These are phyloP conservation scores for Candida morakotiae DNA, from an alignment of 805 yeast genomes.

Conservation along the genomic window DNA sequence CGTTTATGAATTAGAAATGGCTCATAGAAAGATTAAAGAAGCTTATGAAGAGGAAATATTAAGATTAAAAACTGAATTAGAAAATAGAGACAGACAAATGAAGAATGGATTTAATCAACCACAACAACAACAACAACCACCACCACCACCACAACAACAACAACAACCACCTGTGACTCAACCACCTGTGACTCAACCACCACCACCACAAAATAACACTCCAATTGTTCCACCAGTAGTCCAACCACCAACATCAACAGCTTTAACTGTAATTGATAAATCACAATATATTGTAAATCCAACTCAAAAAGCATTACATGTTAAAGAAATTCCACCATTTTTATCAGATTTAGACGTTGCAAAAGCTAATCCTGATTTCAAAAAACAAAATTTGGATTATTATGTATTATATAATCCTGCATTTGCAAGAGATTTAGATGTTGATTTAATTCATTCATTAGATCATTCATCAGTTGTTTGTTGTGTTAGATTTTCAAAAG, in stretches of 20 bases:
- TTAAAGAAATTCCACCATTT: constrained; percentile 78
- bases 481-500: constrained; percentile 89
- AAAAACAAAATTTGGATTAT: constrained; percentile 80
- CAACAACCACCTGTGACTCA: constrained; percentile 16
- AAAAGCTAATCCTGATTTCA: constrained; percentile 69
- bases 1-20: constrained; percentile 88
- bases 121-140: constrained; percentile 18
- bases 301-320: constrained; percentile 48
- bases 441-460: constrained; percentile 82
- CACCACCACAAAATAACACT: constrained; percentile 11
- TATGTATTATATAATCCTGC: constrained; percentile 89
- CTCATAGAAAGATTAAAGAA: constrained; percentile 92
- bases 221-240: constrained; percentile 11
- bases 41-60: constrained; percentile 91
- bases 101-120: constrained; percentile 26
- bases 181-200: not conserved
- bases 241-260: constrained; percentile 10
- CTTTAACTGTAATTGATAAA: constrained; percentile 33
- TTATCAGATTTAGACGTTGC: constrained; percentile 75
- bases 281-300: constrained; percentile 41
- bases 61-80: constrained; percentile 81
- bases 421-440: constrained; percentile 62
- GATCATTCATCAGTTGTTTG: constrained; percentile 95
- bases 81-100: constrained; percentile 66
- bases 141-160: constrained; percentile 8